Percentiles rank a stretch among this genome's conserved stretches.
phyloP scores from a whole-genome alignment of 306 rosid species.

The Gastrolobium bilobum region DNA sequence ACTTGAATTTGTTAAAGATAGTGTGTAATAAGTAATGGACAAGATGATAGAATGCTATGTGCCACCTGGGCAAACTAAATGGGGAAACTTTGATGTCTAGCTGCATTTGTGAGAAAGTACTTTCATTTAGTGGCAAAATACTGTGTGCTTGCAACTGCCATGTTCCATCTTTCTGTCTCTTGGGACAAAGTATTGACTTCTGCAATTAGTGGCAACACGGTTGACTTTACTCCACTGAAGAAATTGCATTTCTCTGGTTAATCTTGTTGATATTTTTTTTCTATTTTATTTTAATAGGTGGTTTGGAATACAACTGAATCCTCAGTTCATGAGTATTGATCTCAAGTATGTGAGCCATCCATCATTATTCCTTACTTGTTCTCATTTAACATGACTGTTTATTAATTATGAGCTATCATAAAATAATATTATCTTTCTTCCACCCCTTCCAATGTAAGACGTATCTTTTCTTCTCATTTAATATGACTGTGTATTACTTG shows the following conservation, averaged over 20 bases:
- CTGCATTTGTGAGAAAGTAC: conserved; percentile 4
- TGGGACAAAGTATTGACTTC: conserved; percentile 10
- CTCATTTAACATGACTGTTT: conserved; percentile 13
- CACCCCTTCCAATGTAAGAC: conserved; percentile 4
- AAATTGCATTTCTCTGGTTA: conserved; percentile 36
- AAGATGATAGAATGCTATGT: neutral
- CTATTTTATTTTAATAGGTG: conserved; percentile 71
- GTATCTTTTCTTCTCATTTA: conserved; percentile 20
- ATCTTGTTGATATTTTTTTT: conserved; percentile 38
- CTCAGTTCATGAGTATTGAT: conserved; percentile 89
- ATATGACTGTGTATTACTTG: conserved; percentile 9
- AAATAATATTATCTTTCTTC: neutral
- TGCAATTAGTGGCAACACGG: conserved; percentile 8
- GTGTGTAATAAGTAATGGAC: conserved; percentile 24
- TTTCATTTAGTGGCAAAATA: conserved; percentile 22
- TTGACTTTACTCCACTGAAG: conserved; percentile 36
- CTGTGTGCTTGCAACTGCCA: conserved; percentile 21
- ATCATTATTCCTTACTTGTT: conserved; percentile 39
- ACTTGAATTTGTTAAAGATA: conserved; percentile 5
- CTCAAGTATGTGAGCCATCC: conserved; percentile 85
- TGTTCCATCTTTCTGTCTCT: conserved; percentile 16
- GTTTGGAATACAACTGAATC: conserved; percentile 97
- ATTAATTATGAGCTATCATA: conserved; percentile 29
- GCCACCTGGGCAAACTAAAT: neutral
- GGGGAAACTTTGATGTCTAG: conserved; percentile 7